Base-by-base conservation (phyloP, 2,329 filamentous ascomycete genomes). In the Ascosphaera pollenicola region DNA sequence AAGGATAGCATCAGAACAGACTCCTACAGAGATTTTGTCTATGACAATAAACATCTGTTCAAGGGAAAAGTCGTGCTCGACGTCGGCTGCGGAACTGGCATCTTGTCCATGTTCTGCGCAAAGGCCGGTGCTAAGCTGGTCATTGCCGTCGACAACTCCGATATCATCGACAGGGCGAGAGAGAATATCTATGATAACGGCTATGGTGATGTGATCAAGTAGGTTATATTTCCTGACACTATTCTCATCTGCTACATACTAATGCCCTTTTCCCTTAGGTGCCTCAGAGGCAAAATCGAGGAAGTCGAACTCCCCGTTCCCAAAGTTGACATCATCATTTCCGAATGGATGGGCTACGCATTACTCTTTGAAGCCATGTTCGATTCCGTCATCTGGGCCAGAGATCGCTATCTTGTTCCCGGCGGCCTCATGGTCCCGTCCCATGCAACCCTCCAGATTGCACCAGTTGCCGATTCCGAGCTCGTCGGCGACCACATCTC, bases 301-400 rank as follows among this genome's bases (percentile, higher is more conserved):
- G 84, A 94, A 47, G 79, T 92, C 40, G 66, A 60, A 41, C 67
- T 84, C 17, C 84, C 80, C 1, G 76, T 87, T 6, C 65, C 73
- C 40, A 65, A 85, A 51, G 85, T 94, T 36, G 87, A 95, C 59
- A 78, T 95, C 51, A 93, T 95, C 53, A 77, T 95, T 43, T 91
- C 81, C 43, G 85, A 95, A 57, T 95, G 85, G 85, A 95, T 95
- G 85, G 85, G 85, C 21, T 95, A 95, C 55, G 81, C 77, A 46
- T 68, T 94, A 15, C 68, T 94, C 4, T 95, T 91, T 56, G 85
- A 95, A 59, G 83, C 84, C 41, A 95, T 95, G 85, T 73, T 95
- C 19, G 83, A 89, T 46, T 91, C 82, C 37, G 82, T 95, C 17
- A 68, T 95, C 38, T 87, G 74, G 52, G 87, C 87, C 35, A 70